Evolutionary conservation across 805 yeast species (phyloP), one percentile per base, ranked within the genome.

Genomic region (Candida golubevii): DNA sequence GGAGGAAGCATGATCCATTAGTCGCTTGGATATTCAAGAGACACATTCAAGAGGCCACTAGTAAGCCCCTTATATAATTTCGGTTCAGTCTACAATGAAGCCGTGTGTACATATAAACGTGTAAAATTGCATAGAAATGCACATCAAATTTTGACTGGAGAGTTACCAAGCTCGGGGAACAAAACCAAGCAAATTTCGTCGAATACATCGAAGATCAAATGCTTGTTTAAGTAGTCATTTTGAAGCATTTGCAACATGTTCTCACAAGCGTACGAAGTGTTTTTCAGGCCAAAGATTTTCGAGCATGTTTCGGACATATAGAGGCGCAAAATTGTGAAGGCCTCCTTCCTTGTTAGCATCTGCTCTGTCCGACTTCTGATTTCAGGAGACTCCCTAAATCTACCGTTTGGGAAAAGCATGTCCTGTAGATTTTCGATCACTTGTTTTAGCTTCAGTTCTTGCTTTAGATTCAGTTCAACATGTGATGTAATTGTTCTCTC

Each of bases 201-300:
- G 13, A 85, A 50, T 0, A 86, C 34, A 37, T 76, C 74, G 42
- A 79, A 74, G 0, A 83, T 56, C 44, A 90, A 60, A 55, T 85
- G 87, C 18, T 78, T 72, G 59, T 85, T 85, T 46, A 90, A 64
- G 26, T 73, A 71, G 46, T 82, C 85, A 54, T 87, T 86, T 59
- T 90, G 97, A 6, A 86, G 49, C 79, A 85, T 74, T 9, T 74
- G 75, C 60, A 85, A 84, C 1, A 86, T 41, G 36, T 77, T 69
- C 4, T 65, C 62, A 7, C 85, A 75, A 0, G 96, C 96, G 45
- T 68, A 71, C 42, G 69, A 72, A 3, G 95, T 76, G 49, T 80
- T 83, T 7, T 78, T 61, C 4, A 71, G 59, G 0, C 97, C 97
- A 46, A 90, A 88, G 1, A 89, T 75, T 54, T 76, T 82, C 11